phyloP scores from a whole-genome alignment of 192 early-diverging fungal species.

The Gaertneriomyces semiglobifer region DNA sequence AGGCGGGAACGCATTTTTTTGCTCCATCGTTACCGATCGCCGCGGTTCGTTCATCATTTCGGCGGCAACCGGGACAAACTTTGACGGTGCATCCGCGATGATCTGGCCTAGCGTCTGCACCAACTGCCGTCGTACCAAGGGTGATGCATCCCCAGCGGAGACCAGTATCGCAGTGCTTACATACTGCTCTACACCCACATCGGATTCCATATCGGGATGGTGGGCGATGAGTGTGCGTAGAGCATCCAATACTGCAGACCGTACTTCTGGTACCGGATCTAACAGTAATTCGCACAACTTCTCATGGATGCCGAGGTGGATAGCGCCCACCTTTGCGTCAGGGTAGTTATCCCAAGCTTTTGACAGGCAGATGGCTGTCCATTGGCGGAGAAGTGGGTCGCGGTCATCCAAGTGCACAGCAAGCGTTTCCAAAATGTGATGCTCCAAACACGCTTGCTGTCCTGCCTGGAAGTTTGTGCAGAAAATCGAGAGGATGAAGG shows the following conservation, averaged over 20 bases:
- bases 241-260: conserved; percentile 78
- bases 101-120: conserved; percentile 71
- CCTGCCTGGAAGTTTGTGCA: conserved; percentile 80
- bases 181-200: conserved; percentile 61
- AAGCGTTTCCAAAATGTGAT: conserved; percentile 63
- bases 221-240: conserved; percentile 66
- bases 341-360: conserved; percentile 80
- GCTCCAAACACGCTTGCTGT: conserved; percentile 78
- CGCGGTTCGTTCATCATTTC: conserved; percentile 52
- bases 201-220: background rate
- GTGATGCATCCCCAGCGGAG: conserved; percentile 75
- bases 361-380: conserved; percentile 82
- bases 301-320: conserved; percentile 63
- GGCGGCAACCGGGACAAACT: conserved; percentile 64
- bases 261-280: conserved; percentile 76
- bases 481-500: conserved; percentile 89
- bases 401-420: conserved; percentile 63
- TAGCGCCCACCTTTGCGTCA: conserved; percentile 61
- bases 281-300: conserved; percentile 53
- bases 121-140: conserved; percentile 86
- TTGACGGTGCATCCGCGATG: conserved; percentile 63
- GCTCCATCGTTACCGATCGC: conserved; percentile 13
- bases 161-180: conserved; percentile 65
- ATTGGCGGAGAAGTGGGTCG: conserved; percentile 79
- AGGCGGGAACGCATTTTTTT: background rate